Evolutionary conservation across 805 yeast species (phyloP).

Genomic region (Cyberlindnera mississippiensis): DNA sequence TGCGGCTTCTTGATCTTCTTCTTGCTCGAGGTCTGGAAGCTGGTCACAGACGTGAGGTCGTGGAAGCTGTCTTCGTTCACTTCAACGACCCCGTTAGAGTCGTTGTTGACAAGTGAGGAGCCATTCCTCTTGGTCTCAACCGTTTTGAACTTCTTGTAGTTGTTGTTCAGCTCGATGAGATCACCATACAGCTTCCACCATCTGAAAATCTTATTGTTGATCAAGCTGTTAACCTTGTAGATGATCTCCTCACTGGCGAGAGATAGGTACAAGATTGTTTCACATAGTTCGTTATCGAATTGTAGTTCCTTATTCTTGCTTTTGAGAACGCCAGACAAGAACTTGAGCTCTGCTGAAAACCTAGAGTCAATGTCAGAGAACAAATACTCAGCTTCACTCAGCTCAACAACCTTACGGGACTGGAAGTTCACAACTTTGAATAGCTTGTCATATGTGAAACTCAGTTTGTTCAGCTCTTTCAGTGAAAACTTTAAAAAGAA

Average conservation of each 20-base stretch:
- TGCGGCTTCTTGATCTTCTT: constrained; percentile 17
- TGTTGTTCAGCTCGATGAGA: constrained; percentile 32
- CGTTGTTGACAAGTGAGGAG: background rate
- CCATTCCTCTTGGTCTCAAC: constrained; percentile 16
- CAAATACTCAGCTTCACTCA: constrained; percentile 16
- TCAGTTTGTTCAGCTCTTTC: constrained; percentile 37
- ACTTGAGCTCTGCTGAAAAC: constrained; percentile 19
- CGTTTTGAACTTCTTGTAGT: constrained; percentile 28
- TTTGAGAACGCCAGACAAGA: constrained; percentile 10
- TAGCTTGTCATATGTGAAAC: constrained; percentile 30
- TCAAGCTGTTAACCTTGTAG: constrained; percentile 29
- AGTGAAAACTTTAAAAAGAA: constrained; percentile 45
- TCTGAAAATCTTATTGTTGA: constrained; percentile 32
- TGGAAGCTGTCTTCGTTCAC: constrained; percentile 25
- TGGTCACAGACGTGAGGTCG: constrained; percentile 22
- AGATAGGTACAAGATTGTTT: constrained; percentile 19
- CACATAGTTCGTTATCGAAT: constrained; percentile 18
- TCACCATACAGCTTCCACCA: constrained; percentile 48
- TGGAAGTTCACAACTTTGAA: constrained; percentile 34
- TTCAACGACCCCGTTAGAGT: constrained; percentile 24
- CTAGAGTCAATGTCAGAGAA: constrained; percentile 4
- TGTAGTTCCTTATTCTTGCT: constrained; percentile 23
- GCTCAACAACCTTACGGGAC: constrained; percentile 19
- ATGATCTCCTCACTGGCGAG: constrained; percentile 27
- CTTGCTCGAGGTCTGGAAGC: constrained; percentile 11